A percentile compares a stretch with the other conserved stretches of the same genome.
Evolutionary conservation across 441 rosid genomes (phyloP).

Genomic region (Pelargonium fulgidum): DNA sequence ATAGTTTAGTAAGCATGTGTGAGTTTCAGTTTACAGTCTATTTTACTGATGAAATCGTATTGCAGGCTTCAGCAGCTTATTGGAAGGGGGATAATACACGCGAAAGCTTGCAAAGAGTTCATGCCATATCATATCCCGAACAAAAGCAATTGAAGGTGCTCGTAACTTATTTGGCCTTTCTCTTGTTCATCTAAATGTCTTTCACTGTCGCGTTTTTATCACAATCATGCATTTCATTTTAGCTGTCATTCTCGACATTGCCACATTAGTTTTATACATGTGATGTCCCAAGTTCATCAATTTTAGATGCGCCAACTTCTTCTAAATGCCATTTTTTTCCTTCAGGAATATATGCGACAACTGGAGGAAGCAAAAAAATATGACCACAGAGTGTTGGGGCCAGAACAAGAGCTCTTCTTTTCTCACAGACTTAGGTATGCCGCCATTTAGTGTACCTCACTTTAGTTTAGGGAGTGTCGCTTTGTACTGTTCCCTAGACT

Average conservation of each 20-base stretch:
- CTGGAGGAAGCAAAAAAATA: constrained; percentile 91
- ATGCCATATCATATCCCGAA: constrained; percentile 96
- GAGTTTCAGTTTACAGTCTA: no score
- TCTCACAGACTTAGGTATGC: constrained; percentile 73
- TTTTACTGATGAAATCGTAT: constrained; percentile 17
- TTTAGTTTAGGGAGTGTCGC: constrained; percentile 1
- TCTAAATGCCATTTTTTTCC: constrained; percentile 19
- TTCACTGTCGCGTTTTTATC: neutral
- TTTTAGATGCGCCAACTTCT: neutral
- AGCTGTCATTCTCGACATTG: neutral
- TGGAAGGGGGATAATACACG: constrained; percentile 88
- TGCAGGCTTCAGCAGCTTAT: constrained; percentile 95
- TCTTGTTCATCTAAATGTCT: neutral
- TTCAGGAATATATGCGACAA: constrained; percentile 61
- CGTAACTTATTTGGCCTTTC: neutral
- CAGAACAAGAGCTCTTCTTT: constrained; percentile 92
- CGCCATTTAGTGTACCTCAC: constrained; percentile 3
- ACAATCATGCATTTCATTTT: neutral
- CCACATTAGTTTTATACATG: no score
- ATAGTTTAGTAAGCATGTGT: neutral
- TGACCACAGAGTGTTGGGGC: constrained; percentile 82
- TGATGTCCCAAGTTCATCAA: neutral
- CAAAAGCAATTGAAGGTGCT: constrained; percentile 73
- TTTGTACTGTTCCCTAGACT: no score
- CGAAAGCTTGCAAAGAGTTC: constrained; percentile 94